Evolutionary conservation across 306 rosid species (phyloP).

Genomic region (Malus sylvestris): DNA sequence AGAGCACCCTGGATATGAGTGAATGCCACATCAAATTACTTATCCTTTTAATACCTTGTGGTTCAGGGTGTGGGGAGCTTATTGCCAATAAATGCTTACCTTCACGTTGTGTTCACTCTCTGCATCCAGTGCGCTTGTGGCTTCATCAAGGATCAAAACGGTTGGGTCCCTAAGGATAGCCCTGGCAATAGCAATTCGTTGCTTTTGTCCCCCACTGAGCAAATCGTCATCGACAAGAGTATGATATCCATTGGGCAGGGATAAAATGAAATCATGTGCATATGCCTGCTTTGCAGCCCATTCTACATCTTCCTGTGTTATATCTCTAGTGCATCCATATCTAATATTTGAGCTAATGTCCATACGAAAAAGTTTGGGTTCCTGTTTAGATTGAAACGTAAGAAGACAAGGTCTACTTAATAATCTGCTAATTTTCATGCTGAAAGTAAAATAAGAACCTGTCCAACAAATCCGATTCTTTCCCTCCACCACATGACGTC

Average conservation of each 20-base stretch:
- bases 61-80: neutral
- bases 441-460: constrained; percentile 45
- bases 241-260: constrained; percentile 77
- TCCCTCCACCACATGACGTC: constrained; percentile 92
- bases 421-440: neutral
- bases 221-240: constrained; percentile 90
- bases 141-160: constrained; percentile 90
- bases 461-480: constrained; percentile 87
- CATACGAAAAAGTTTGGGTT: constrained; percentile 85
- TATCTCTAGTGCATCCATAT: constrained; percentile 71
- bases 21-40: constrained; percentile 21
- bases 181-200: constrained; percentile 90
- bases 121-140: constrained; percentile 95
- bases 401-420: constrained; percentile 9
- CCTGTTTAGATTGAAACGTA: constrained; percentile 40
- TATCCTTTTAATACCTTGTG: neutral
- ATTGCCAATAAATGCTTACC: constrained; percentile 38
- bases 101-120: constrained; percentile 89
- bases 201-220: constrained; percentile 97
- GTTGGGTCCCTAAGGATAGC: constrained; percentile 93
- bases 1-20: constrained; percentile 69
- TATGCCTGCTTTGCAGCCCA: constrained; percentile 96
- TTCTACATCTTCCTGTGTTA: constrained; percentile 66
- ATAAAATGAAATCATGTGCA: constrained; percentile 79
- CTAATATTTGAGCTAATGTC: constrained; percentile 79